phyloP scores from a whole-genome alignment of 73 alveolate species.

The Blepharisma stoltei region DNA sequence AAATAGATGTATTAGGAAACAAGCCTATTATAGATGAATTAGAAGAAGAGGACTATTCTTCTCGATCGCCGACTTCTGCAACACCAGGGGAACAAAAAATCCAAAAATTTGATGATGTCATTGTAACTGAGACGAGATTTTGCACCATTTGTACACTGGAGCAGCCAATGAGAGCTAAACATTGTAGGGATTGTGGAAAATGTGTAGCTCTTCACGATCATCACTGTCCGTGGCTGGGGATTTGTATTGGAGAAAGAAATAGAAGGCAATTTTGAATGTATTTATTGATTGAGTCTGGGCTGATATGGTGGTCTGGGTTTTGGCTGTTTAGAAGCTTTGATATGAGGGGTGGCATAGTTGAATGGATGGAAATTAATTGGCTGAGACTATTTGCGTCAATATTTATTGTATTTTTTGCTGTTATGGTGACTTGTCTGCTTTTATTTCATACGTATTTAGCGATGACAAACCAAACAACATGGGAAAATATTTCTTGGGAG shows the following conservation, averaged over 20 bases:
- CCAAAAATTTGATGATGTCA: neutral
- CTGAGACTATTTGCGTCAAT: neutral
- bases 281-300: constrained; percentile 34
- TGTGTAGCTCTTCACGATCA: constrained; percentile 95
- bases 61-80: too few species aligned
- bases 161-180: constrained; percentile 78
- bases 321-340: constrained; percentile 1
- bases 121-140: constrained; percentile 41
- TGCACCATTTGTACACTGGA: constrained; percentile 73
- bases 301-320: constrained; percentile 25
- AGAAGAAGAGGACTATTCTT: neutral
- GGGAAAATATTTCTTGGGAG: constrained; percentile 69
- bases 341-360: neutral
- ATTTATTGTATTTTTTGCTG: constrained; percentile 19
- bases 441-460: constrained; percentile 42
- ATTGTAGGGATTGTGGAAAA: constrained; percentile 78
- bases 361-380: constrained; percentile 18
- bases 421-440: constrained; percentile 48
- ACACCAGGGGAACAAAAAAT: too few species aligned
- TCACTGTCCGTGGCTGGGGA: constrained; percentile 94
- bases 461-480: constrained; percentile 59
- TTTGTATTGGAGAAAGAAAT: constrained; percentile 86
- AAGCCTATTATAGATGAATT: neutral
- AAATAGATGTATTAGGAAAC: constrained; percentile 18
- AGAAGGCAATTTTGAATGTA: constrained; percentile 62